Percentiles rank a stretch among this genome's conserved stretches.
phyloP scores from a whole-genome alignment of 176 grass and related monocot genomes.

The Musa acuminata region DNA sequence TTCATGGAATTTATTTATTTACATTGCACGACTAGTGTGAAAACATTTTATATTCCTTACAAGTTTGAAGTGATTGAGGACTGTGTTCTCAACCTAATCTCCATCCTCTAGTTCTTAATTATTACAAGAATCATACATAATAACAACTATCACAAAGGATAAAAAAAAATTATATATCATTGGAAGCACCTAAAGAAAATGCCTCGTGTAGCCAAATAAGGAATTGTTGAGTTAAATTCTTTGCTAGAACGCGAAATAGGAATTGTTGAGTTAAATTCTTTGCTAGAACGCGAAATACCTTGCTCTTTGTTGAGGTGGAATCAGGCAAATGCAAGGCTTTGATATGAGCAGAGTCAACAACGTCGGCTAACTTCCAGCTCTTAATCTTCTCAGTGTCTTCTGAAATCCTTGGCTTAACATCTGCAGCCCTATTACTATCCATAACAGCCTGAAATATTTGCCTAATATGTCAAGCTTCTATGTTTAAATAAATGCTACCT shows the following conservation, averaged over 20 bases:
- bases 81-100: neutral
- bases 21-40: too few relatives aligned
- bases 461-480: constrained; percentile 16
- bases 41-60: too few relatives aligned
- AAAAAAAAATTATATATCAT: neutral
- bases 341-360: constrained; percentile 66
- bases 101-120: neutral
- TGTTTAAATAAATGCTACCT: neutral
- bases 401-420: constrained; percentile 87
- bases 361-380: constrained; percentile 79
- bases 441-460: constrained; percentile 55
- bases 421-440: constrained; percentile 66
- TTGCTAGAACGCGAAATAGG: constrained; percentile 6
- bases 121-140: neutral
- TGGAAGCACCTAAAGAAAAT: neutral
- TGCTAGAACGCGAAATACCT: constrained; percentile 28
- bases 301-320: constrained; percentile 43
- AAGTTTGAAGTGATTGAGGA: neutral
- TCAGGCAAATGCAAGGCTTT: constrained; percentile 68
- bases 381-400: constrained; percentile 87
- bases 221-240: neutral
- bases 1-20: too few relatives aligned
- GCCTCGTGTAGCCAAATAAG: neutral
- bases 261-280: neutral
- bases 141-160: neutral